Percentiles rank a stretch among this genome's conserved stretches.
Conservation (phyloP, 805 yeast species). For the Ogataea ganodermae region DNA sequence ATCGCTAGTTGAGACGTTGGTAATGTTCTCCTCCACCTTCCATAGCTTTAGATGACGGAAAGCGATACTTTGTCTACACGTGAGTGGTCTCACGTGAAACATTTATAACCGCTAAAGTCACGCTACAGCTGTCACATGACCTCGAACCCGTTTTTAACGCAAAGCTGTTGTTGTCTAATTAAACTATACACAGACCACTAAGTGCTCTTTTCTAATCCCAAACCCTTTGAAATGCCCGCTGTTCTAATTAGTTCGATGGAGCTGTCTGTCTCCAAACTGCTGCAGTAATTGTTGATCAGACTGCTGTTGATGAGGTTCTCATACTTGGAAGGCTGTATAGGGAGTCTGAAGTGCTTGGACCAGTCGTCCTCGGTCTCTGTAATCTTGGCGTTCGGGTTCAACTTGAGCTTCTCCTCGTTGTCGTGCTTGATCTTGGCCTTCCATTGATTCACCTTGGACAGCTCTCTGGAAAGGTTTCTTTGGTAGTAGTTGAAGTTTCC, state of each 20-base stretch:
- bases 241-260: constrained; percentile 66
- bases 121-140: background rate
- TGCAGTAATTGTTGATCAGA: constrained; percentile 68
- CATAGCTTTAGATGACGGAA: too few relatives aligned
- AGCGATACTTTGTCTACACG: too few relatives aligned
- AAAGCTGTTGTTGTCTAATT: too few relatives aligned
- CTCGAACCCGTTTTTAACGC: too few relatives aligned
- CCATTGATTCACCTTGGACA: constrained; percentile 72
- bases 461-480: constrained; percentile 71
- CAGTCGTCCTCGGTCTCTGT: constrained; percentile 58
- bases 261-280: constrained; percentile 69
- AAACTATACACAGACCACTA: constrained; percentile 1
- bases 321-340: constrained; percentile 72
- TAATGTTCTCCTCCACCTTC: too few relatives aligned
- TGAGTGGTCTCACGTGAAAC: too few relatives aligned
- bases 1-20: too few relatives aligned
- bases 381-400: constrained; percentile 50
- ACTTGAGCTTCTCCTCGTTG: constrained; percentile 59
- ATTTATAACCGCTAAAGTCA: too few relatives aligned
- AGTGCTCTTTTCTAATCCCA: constrained; percentile 33
- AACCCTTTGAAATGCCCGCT: constrained; percentile 57
- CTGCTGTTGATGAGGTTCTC: constrained; percentile 70
- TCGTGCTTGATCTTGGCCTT: constrained; percentile 67
- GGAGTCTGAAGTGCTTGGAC: constrained; percentile 64
- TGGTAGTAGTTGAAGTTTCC: constrained; percentile 81